phyloP scores from a whole-genome alignment of 768 basidiomycete species.

The Scleroderma citrinum region DNA sequence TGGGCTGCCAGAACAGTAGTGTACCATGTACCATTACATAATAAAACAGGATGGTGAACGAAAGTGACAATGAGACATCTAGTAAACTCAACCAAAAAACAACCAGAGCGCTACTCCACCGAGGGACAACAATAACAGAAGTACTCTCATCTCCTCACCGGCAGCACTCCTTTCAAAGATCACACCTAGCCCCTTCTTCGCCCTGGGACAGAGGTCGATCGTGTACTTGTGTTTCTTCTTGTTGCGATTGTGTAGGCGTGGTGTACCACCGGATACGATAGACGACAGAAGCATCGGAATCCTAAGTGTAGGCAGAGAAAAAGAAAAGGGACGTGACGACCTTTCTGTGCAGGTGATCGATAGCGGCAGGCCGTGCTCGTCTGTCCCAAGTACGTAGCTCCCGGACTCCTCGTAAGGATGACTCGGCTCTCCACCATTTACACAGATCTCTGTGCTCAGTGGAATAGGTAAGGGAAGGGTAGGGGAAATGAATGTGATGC shows the following conservation, averaged over 20 bases:
- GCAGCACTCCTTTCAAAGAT: constrained; percentile 54
- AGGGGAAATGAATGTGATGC: constrained; percentile 59
- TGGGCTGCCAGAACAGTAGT: background rate
- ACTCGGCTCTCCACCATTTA: constrained; percentile 22
- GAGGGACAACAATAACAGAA: constrained; percentile 21
- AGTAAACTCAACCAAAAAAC: constrained; percentile 27
- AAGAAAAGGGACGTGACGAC: constrained; percentile 18
- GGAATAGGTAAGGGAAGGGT: constrained; percentile 45
- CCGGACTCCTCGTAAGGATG: constrained; percentile 37
- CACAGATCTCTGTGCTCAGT: constrained; percentile 38
- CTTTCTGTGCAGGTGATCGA: constrained; percentile 47
- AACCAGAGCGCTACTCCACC: constrained; percentile 28
- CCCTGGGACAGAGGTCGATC: constrained; percentile 27
- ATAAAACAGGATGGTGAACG: background rate
- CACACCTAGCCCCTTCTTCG: constrained; percentile 38
- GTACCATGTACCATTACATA: background rate
- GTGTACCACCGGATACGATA: background rate
- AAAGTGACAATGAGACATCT: too few species aligned
- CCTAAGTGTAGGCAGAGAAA: constrained; percentile 20
- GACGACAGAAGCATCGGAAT: constrained; percentile 25
- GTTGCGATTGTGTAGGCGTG: constrained; percentile 12
- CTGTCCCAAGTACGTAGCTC: constrained; percentile 50
- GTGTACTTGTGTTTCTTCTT: constrained; percentile 18
- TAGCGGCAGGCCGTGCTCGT: constrained; percentile 60
- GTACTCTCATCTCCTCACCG: constrained; percentile 54